A percentile compares a stretch with the other conserved stretches of the same genome.
phyloP scores from a whole-genome alignment of 495 filamentous ascomycete species.

The Chaetomium cochliodes region DNA sequence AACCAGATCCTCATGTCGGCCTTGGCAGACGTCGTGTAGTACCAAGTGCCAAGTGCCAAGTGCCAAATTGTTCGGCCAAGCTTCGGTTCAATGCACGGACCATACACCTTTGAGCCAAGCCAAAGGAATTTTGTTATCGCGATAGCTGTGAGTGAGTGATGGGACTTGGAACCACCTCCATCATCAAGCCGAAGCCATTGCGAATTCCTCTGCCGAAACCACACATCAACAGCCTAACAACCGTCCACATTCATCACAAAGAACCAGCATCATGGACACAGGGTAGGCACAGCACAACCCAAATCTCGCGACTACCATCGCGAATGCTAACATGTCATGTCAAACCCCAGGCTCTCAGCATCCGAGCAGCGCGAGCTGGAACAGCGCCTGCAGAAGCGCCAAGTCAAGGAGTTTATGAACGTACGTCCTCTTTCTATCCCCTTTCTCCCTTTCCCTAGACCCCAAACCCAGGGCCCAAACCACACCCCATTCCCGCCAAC shows the following conservation, averaged over 20 bases:
- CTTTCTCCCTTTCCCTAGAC: not conserved
- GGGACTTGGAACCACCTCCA: conserved; percentile 1
- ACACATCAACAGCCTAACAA: conserved; percentile 2
- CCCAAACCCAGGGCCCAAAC: no score
- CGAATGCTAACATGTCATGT: not conserved
- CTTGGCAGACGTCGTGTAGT: no score
- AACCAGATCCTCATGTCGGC: no score
- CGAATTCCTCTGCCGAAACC: not conserved
- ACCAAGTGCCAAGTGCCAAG: no score
- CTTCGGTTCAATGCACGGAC: conserved; percentile 12
- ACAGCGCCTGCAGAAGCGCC: conserved; percentile 87
- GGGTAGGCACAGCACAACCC: conserved; percentile 3
- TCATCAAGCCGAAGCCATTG: conserved; percentile 10
- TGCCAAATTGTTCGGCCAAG: not conserved
- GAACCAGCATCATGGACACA: conserved; percentile 17
- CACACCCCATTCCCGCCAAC: not conserved
- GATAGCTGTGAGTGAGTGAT: conserved; percentile 2
- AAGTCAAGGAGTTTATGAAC: conserved; percentile 98
- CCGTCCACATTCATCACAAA: not conserved
- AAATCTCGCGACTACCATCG: conserved; percentile 17
- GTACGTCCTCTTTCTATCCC: conserved; percentile 51
- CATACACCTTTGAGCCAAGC: not conserved
- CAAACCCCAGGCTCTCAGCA: conserved; percentile 65
- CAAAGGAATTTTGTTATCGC: conserved; percentile 22
- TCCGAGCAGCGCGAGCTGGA: conserved; percentile 90